Evolutionary conservation across 495 filamentous ascomycete genomes (phyloP).

Genomic region (Pseudoneurospora amorphoporcata): DNA sequence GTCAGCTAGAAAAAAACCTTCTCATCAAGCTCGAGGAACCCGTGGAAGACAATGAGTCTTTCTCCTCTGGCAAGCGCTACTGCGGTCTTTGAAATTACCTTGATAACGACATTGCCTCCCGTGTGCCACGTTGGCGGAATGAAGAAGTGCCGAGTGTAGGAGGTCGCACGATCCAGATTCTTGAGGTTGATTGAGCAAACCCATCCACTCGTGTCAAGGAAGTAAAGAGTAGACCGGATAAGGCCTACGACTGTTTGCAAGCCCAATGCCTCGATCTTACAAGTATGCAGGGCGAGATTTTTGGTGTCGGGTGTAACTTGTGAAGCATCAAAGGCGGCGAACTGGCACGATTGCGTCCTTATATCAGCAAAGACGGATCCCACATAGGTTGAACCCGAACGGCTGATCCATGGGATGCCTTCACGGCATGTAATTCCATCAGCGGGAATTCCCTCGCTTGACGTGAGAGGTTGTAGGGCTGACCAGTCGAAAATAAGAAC

Average conservation of each 20-base stretch:
- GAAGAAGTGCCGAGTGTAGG: constrained; percentile 11
- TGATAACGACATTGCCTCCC: not conserved
- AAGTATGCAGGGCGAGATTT: too few species aligned
- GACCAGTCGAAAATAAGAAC: too few species aligned
- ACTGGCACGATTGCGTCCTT: too few species aligned
- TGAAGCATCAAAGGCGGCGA: too few species aligned
- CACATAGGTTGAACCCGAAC: too few species aligned
- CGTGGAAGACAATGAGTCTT: constrained; percentile 6
- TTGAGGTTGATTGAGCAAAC: constrained; percentile 8
- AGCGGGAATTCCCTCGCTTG: too few species aligned
- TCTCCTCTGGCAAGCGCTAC: not conserved
- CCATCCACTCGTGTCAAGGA: constrained; percentile 6
- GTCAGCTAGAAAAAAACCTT: not conserved
- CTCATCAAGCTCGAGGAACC: constrained; percentile 12
- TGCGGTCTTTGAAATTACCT: not conserved
- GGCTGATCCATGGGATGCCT: too few species aligned
- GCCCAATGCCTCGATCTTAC: too few species aligned
- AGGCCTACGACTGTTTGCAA: constrained; percentile 2
- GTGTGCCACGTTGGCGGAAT: constrained; percentile 13
- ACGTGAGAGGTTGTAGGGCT: too few species aligned
- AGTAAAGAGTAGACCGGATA: constrained; percentile 1
- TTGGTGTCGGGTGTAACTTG: too few species aligned
- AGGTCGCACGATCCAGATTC: not conserved
- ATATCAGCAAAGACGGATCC: too few species aligned
- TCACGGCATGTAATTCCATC: too few species aligned